Base-by-base conservation (phyloP, 352 stramenopile genomes). In the Globisporangium abappressorium region DNA sequence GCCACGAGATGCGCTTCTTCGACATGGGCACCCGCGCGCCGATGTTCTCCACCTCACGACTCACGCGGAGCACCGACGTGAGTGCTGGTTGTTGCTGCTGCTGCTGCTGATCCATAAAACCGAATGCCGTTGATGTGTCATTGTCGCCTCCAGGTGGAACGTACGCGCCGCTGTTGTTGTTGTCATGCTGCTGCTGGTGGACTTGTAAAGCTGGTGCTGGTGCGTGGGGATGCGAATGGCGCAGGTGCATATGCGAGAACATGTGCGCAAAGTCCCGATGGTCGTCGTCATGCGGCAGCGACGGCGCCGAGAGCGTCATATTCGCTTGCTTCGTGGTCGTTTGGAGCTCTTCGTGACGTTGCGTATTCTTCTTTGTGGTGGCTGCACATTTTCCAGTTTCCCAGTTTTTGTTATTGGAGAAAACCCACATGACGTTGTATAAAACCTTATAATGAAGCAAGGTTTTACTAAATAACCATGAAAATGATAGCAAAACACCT, bases 1-100 rank as follows among this genome's bases (percentile, higher is more conserved):
- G 84, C 87, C 89, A 95, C 22, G 84, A 93, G 36, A 95, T 75
- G 57, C 85, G 81, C 64, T 96, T 95, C 81, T 95, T 96, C 60
- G 85, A 93, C 71, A 89, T 74, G 41, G 89, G 67, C 24, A 96
- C 81, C 54, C 88, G 85, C 34, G 80, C 85, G 46, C 88, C 88
- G 63, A 93, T 93, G 75, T 92, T 95, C 71, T 95, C 88, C 30
- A 91, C 75, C 70, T 94, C 86, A 61, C 76, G 81, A 15, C 75
- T 79, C 51, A 93, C 82, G 57, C 85, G 82, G 20, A 90, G 75
- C 62, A 90, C 81, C n/a, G 15, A 46, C 22, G 67, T 41, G 56
- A 20, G 20, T 8, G 15, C 26, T 7, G 36, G 26, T 4, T 60
- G 61, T 15, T 57, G 62, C 49, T 62, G 54, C 24, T 56, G 30